These are phyloP conservation scores for Ilyonectria mors-panacis DNA, from an alignment of 2,329 filamentous ascomycete genomes.

Conservation along the genomic window DNA sequence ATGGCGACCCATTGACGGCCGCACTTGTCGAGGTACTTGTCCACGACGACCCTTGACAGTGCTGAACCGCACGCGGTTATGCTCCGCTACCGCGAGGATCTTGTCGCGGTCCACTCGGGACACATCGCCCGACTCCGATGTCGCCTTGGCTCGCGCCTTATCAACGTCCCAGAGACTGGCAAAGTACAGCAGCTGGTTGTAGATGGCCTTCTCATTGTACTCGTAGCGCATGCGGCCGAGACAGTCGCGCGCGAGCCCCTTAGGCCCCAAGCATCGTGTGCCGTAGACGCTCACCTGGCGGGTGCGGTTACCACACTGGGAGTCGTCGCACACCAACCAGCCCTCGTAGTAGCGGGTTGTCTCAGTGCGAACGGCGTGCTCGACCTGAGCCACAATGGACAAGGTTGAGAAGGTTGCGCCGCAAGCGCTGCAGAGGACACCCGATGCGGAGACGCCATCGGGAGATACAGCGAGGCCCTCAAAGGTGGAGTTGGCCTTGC, in stretches of 20 bases:
- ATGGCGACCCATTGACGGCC: slow-evolving; percentile 94
- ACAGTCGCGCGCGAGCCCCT: slow-evolving; percentile 87
- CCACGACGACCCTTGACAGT: slow-evolving; percentile 84
- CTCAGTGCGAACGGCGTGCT: slow-evolving; percentile 84
- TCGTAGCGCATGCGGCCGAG: slow-evolving; percentile 91
- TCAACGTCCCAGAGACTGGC: slow-evolving; percentile 90
- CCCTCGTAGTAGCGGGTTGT: slow-evolving; percentile 92
- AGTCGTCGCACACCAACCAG: slow-evolving; percentile 92
- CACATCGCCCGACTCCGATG: slow-evolving; percentile 62
- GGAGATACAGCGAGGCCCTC: slow-evolving; percentile 78
- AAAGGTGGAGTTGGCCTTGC: slow-evolving; percentile 80
- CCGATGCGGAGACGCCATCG: slow-evolving; percentile 77
- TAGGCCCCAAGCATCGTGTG: slow-evolving; percentile 88
- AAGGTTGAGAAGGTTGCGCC: slow-evolving; percentile 76
- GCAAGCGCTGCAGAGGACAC: slow-evolving; percentile 82
- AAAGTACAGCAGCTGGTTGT: slow-evolving; percentile 95
- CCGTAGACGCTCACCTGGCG: slow-evolving; percentile 96
- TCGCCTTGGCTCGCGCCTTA: slow-evolving; percentile 73
- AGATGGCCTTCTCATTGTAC: slow-evolving; percentile 88
- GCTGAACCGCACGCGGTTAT: slow-evolving; percentile 85
- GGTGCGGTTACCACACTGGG: slow-evolving; percentile 87
- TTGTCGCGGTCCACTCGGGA: slow-evolving; percentile 72
- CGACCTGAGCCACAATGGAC: slow-evolving; percentile 87
- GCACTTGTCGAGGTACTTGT: slow-evolving; percentile 89
- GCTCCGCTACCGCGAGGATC: slow-evolving; percentile 80